Evolutionary conservation across 441 rosid species (phyloP), one percentile per base, ranked within the genome.

Genomic region (Erodium trifolium): DNA sequence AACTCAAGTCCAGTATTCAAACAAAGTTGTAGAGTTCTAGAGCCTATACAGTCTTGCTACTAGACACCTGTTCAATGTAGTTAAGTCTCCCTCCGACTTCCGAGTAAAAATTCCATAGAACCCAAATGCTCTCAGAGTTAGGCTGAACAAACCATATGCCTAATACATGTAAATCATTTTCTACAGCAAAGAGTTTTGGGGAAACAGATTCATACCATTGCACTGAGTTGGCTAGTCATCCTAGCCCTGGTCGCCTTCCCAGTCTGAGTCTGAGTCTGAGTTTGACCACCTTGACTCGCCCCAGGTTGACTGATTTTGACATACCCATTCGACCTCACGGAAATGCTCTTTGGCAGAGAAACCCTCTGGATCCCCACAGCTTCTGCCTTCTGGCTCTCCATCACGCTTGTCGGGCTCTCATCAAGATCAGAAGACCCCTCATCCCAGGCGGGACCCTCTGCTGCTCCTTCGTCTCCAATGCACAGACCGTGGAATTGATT

Each of bases 281-380:
- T 5, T 17, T 14, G 67, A 11, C 67, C 76, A 7, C 51, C 68
- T 43, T 66, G 77, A 37, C 66, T 68, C 67, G 75, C 29, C 18
- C 74, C 68, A 5, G 66, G 34, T 29, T 70, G 81, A 4, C 63
- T 75, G 67, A 65, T 71, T 79, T 79, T 85, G 80, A 82, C 70
- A 76, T 83, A 86, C 3, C 79, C 84, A 66, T 73, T 82, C 3
- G 87, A 83, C 72, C 91, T 81, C 73, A 85, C 87, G 6, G 91
- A 87, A 47, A 87, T 85, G 64, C 89, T 85, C 81, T 85, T 87
- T 6, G 86, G 91, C 72, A 85, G 67, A 68, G 76, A 47, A 68
- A 78, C 73, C 70, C 85, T 78, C 77, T 83, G 81, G 34, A 65
- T 75, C 4, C 81, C 87, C 18, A 47, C 72, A 27, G 43, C 66